Evolutionary conservation across 192 early-diverging fungal species (phyloP).

Genomic region (Coemansia sp.): DNA sequence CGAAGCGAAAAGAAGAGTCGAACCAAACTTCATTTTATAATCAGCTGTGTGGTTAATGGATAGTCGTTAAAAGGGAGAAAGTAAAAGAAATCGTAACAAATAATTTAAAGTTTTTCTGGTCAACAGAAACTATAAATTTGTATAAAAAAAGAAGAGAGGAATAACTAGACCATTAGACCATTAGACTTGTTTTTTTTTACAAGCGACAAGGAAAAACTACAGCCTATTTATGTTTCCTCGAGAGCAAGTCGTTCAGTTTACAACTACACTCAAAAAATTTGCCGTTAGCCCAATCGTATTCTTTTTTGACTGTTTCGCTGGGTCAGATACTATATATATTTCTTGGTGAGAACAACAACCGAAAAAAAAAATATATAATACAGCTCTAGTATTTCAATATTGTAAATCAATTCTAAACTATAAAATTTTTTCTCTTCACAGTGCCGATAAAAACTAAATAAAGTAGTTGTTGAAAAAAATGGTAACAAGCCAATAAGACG

Average conservation of each 20-base stretch:
- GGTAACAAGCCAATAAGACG: background rate
- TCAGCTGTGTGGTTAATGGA: background rate
- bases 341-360: too few species aligned
- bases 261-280: too few species aligned
- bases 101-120: conserved; percentile 1
- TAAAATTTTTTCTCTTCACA: background rate
- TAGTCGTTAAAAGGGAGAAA: background rate
- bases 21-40: conserved; percentile 36
- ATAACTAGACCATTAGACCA: background rate
- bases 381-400: background rate
- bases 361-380: background rate
- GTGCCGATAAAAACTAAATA: background rate
- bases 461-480: background rate
- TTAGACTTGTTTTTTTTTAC: background rate
- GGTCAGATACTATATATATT: background rate
- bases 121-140: conserved; percentile 8
- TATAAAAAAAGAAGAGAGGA: background rate
- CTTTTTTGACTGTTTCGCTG: background rate
- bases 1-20: conserved; percentile 27
- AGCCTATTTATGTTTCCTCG: conserved; percentile 7
- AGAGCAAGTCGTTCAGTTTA: background rate
- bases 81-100: background rate
- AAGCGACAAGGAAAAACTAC: background rate
- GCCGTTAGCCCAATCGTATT: background rate
- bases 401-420: background rate